These are phyloP conservation scores for Brettanomyces custersianus DNA, from an alignment of 805 yeast species.

Conservation along the genomic window DNA sequence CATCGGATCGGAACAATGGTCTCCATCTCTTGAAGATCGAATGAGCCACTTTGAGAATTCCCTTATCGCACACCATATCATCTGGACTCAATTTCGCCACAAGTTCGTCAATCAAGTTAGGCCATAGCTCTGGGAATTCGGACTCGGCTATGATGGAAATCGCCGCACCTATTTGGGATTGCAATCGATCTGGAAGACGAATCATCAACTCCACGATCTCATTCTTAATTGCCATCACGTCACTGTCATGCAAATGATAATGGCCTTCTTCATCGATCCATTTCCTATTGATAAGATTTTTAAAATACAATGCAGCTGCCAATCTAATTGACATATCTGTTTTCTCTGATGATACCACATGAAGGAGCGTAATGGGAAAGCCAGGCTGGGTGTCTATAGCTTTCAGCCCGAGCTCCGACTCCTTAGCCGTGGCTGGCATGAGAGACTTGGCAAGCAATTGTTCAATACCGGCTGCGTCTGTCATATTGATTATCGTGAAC, in stretches of 20 bases:
- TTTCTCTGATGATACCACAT: constrained; percentile 60
- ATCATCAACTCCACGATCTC: constrained; percentile 88
- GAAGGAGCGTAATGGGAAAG: constrained; percentile 67
- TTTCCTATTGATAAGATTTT: constrained; percentile 72
- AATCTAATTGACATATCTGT: constrained; percentile 52
- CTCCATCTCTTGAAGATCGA: constrained; percentile 96
- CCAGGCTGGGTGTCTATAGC: constrained; percentile 59
- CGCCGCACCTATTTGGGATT: constrained; percentile 92
- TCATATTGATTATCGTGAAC: constrained; percentile 12
- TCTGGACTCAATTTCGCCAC: constrained; percentile 53
- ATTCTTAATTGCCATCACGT: constrained; percentile 57
- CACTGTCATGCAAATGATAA: constrained; percentile 50
- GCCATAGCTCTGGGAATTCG: constrained; percentile 93
- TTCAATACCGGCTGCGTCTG: constrained; percentile 46
- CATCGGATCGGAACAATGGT: constrained; percentile 87
- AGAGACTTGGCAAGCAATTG: constrained; percentile 54
- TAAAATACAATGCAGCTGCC: constrained; percentile 87
- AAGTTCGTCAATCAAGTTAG: constrained; percentile 61
- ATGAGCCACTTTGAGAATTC: constrained; percentile 87
- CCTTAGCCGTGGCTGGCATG: constrained; percentile 52
- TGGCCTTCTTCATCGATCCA: constrained; percentile 91
- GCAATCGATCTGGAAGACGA: constrained; percentile 65
- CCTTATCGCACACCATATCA: constrained; percentile 71
- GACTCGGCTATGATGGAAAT: constrained; percentile 88
- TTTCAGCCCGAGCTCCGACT: constrained; percentile 58